These are phyloP conservation scores for Paraurostyla sp. DNA, from an alignment of 73 alveolate genomes.

Conservation along the genomic window DNA sequence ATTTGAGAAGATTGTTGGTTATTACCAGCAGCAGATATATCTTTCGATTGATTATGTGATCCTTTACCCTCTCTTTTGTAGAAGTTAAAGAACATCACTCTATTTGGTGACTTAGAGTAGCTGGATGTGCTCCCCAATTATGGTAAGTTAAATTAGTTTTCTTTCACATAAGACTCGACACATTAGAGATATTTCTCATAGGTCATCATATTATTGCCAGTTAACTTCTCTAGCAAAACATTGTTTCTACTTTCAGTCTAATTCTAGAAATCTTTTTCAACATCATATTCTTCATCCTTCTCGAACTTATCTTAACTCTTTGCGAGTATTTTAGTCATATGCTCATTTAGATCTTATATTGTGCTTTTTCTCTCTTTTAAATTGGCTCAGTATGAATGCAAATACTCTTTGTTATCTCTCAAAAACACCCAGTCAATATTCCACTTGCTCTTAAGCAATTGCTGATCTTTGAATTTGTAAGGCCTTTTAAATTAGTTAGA, in stretches of 20 bases:
- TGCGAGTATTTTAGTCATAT: background rate
- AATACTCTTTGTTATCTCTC: constrained; percentile 19
- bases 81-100: background rate
- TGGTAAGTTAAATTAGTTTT: background rate
- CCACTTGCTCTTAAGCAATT: background rate
- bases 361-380: background rate
- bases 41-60: too few relatives aligned
- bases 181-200: background rate
- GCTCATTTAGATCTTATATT: background rate
- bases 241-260: background rate
- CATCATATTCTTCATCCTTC: background rate
- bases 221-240: background rate
- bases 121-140: background rate
- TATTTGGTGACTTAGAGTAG: background rate
- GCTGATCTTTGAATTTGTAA: too few relatives aligned
- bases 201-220: too few relatives aligned
- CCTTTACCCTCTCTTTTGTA: too few relatives aligned
- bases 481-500: too few relatives aligned
- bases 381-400: background rate
- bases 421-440: constrained; percentile 7
- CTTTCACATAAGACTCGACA: background rate
- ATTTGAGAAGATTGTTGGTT: too few relatives aligned
- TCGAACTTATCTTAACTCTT: background rate
- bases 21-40: too few relatives aligned
- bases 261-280: background rate